Conservation (phyloP, 1,284 basidiomycete species). For the Schizopora paradoxa region DNA sequence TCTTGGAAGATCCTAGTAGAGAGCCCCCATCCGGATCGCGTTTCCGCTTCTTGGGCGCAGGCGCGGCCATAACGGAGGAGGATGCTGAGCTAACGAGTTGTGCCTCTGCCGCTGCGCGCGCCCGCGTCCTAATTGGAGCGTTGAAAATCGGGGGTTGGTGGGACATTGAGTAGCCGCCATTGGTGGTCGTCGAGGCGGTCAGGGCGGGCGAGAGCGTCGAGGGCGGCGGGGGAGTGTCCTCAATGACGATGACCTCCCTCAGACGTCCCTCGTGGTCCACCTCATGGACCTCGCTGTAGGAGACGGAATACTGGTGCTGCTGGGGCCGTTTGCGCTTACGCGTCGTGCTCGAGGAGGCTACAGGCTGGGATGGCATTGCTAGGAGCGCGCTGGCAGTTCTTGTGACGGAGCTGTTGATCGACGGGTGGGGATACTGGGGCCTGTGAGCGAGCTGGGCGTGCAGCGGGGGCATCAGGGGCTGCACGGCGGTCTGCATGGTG, state of each 20-base stretch:
- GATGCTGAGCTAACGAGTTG: slow-evolving; percentile 62
- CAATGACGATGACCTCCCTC: slow-evolving; percentile 82
- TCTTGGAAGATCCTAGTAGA: slow-evolving; percentile 60
- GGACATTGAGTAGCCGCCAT: slow-evolving; percentile 64
- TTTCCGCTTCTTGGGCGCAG: slow-evolving; percentile 73
- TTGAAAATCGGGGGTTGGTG: slow-evolving; percentile 72
- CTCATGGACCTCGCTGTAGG: slow-evolving; percentile 80
- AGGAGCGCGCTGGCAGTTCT: slow-evolving; percentile 26
- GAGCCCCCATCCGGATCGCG: slow-evolving; percentile 64
- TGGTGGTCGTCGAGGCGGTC: slow-evolving; percentile 45
- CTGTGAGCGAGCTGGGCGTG: slow-evolving; percentile 15
- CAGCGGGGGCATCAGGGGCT: slow-evolving; percentile 52
- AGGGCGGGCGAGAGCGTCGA: slow-evolving; percentile 66
- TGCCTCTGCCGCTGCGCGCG: slow-evolving; percentile 75
- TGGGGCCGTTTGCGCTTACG: slow-evolving; percentile 84
- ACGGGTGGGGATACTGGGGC: slow-evolving; percentile 47
- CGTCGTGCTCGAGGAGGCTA: slow-evolving; percentile 46
- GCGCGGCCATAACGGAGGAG: slow-evolving; percentile 43
- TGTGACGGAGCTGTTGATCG: slow-evolving; percentile 25
- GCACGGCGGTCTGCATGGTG: slow-evolving; percentile 63
- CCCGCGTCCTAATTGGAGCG: slow-evolving; percentile 71
- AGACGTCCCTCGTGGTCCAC: slow-evolving; percentile 68
- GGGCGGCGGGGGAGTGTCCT: slow-evolving; percentile 73
- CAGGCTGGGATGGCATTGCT: slow-evolving; percentile 54
- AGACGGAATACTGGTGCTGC: slow-evolving; percentile 69